A percentile compares a stretch with the other conserved stretches of the same genome.
Conservation (phyloP, 148 eudicot genomes). For the Fallopia convolvulus region DNA sequence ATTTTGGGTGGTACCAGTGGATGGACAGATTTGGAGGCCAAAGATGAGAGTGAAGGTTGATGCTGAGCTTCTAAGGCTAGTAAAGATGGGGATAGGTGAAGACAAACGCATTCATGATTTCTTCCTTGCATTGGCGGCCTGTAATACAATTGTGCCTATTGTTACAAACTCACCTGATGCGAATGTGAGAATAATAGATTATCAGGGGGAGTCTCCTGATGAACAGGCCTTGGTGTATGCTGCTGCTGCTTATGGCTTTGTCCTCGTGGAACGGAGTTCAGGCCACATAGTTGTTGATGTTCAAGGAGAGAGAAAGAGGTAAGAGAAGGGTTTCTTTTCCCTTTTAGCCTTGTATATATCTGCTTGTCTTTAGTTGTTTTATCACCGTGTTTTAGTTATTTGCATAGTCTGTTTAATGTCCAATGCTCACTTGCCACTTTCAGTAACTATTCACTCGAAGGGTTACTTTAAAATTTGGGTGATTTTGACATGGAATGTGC, state of each 20-base stretch:
- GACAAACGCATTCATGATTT: slow-evolving; percentile 52
- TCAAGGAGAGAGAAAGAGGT: slow-evolving; percentile 88
- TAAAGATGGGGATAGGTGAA: slow-evolving; percentile 33
- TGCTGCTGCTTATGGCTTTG: slow-evolving; percentile 93
- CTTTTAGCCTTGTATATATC: neutral
- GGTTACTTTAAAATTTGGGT: neutral
- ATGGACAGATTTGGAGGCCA: slow-evolving; percentile 61
- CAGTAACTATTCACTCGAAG: neutral
- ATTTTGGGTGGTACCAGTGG: slow-evolving; percentile 35
- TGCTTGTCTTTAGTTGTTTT: neutral
- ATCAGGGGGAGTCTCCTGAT: slow-evolving; percentile 99
- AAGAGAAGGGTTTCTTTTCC: slow-evolving; percentile 11
- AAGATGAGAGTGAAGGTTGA: slow-evolving; percentile 89
- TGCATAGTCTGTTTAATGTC: neutral
- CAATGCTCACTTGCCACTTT: neutral
- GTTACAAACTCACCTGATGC: slow-evolving; percentile 52
- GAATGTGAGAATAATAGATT: slow-evolving; percentile 55
- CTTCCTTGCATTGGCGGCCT: slow-evolving; percentile 94
- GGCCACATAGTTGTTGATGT: slow-evolving; percentile 91
- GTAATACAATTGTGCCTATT: slow-evolving; percentile 95
- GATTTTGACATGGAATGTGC: neutral
- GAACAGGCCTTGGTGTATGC: slow-evolving; percentile 99
- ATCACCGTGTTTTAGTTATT: neutral
- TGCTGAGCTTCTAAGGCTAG: slow-evolving; percentile 44
- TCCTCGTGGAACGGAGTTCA: slow-evolving; percentile 88